A percentile compares a stretch with the other conserved stretches of the same genome.
phyloP scores from a whole-genome alignment of 345 rosid genomes.

The Carallia brachiata region DNA sequence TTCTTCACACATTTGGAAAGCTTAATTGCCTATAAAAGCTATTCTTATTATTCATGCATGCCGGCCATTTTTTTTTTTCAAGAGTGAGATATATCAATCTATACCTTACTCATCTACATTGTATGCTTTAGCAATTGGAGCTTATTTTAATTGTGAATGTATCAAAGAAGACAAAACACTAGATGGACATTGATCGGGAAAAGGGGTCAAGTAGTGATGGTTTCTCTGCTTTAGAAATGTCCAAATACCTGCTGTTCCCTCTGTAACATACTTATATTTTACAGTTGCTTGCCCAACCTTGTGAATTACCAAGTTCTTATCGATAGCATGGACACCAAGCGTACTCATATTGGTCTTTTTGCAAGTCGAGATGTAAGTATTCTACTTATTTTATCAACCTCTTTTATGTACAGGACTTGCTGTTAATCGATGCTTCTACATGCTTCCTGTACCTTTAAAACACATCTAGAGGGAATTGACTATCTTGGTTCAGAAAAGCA shows the following conservation, averaged over 20 bases:
- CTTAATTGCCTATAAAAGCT: too few relatives aligned
- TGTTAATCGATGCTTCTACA: not conserved
- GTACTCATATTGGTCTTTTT: conserved; percentile 82
- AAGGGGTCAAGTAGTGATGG: too few relatives aligned
- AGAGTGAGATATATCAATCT: too few relatives aligned
- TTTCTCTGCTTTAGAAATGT: not conserved
- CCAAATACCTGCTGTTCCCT: conserved; percentile 8
- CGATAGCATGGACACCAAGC: conserved; percentile 80
- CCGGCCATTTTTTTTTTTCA: too few relatives aligned
- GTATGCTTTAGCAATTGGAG: too few relatives aligned
- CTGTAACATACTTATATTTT: conserved; percentile 13
- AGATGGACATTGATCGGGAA: too few relatives aligned
- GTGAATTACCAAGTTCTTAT: conserved; percentile 76
- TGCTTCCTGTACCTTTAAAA: conserved; percentile 5
- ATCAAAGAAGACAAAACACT: not conserved
- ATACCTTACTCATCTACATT: too few relatives aligned
- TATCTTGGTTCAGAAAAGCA: not conserved
- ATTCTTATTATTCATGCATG: too few relatives aligned
- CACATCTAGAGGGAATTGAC: conserved; percentile 7
- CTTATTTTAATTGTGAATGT: not conserved
- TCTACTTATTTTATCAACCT: conserved; percentile 9
- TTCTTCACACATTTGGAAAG: too few relatives aligned
- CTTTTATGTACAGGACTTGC: not conserved
- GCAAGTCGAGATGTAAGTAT: conserved; percentile 85
- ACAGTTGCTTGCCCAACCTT: conserved; percentile 91